Percentiles rank a stretch among this genome's conserved stretches.
phyloP scores from a whole-genome alignment of 129 eudicot genomes.

The Oenanthe sinensis region DNA sequence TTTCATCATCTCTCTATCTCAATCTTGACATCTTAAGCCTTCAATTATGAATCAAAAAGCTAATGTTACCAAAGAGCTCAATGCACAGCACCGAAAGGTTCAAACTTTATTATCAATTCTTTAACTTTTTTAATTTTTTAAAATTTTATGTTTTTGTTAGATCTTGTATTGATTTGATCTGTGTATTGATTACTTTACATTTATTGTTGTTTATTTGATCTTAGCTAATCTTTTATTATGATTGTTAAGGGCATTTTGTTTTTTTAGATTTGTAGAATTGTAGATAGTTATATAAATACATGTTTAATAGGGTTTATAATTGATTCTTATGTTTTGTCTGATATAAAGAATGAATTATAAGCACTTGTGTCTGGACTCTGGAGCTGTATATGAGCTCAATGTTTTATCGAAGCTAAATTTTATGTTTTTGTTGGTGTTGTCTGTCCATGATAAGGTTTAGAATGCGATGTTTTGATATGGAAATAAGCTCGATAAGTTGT shows the following conservation, averaged over 20 bases:
- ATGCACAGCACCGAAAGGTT: conserved; percentile 76
- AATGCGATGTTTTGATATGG: background rate
- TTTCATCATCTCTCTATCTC: too few species aligned
- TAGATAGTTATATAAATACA: background rate
- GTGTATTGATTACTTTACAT: too few species aligned
- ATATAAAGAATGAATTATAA: too few species aligned
- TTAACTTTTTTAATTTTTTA: too few species aligned
- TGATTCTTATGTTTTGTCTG: background rate
- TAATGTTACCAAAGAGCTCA: conserved; percentile 66
- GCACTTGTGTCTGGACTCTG: background rate
- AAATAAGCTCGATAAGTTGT: background rate
- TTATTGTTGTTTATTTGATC: background rate
- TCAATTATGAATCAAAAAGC: conserved; percentile 59
- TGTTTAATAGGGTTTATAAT: background rate
- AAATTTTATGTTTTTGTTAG: background rate
- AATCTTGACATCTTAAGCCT: too few species aligned
- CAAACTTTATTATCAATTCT: background rate
- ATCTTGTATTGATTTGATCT: conserved; percentile 13
- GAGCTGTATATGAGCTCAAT: background rate
- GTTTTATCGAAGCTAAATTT: background rate
- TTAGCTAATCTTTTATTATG: background rate
- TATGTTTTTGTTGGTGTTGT: conserved; percentile 6
- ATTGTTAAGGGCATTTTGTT: too few species aligned
- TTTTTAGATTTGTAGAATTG: background rate
- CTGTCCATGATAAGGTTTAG: too few species aligned